A percentile compares a stretch with the other conserved stretches of the same genome.
phyloP scores from a whole-genome alignment of 2,329 filamentous ascomycete genomes.

The Aspergillus sp. region DNA sequence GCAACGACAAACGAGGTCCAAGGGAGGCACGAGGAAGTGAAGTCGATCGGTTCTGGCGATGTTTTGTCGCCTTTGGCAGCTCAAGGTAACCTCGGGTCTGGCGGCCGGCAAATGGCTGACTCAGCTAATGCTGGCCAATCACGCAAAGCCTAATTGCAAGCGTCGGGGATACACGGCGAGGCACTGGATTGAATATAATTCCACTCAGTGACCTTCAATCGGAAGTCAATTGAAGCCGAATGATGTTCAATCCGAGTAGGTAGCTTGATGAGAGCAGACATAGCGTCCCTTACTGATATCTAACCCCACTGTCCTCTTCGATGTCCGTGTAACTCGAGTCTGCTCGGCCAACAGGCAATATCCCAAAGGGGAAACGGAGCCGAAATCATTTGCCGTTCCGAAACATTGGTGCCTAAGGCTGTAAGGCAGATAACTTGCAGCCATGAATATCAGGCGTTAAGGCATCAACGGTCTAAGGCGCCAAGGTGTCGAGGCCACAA shows the following conservation, averaged over 20 bases:
- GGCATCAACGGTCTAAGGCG: not conserved
- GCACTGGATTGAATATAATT: conserved; percentile 15
- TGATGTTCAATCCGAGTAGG: too few relatives aligned
- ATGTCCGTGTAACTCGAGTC: conserved; percentile 4
- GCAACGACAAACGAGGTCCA: conserved; percentile 23
- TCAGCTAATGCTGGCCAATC: conserved; percentile 34
- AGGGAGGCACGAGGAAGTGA: conserved; percentile 16
- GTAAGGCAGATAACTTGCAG: not conserved
- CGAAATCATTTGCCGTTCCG: conserved; percentile 12
- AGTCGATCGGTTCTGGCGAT: conserved; percentile 20
- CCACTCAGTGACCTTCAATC: not conserved
- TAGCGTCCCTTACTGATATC: too few relatives aligned
- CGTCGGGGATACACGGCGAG: conserved; percentile 41
- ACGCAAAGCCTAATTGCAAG: conserved; percentile 37
- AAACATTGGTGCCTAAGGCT: conserved; percentile 10
- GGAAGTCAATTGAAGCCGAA: not conserved
- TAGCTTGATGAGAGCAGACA: too few relatives aligned
- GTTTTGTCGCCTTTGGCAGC: conserved; percentile 25
- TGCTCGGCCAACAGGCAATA: not conserved
- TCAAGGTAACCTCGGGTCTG: conserved; percentile 40
- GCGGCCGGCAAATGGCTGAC: conserved; percentile 34
- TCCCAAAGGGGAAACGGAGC: conserved; percentile 20
- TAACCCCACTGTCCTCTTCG: not conserved
- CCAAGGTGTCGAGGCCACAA: not conserved
- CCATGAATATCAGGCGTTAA: not conserved